These are phyloP conservation scores for Thinopyrum elongatum DNA, from an alignment of 176 grass and related monocot genomes.

Conservation along the genomic window DNA sequence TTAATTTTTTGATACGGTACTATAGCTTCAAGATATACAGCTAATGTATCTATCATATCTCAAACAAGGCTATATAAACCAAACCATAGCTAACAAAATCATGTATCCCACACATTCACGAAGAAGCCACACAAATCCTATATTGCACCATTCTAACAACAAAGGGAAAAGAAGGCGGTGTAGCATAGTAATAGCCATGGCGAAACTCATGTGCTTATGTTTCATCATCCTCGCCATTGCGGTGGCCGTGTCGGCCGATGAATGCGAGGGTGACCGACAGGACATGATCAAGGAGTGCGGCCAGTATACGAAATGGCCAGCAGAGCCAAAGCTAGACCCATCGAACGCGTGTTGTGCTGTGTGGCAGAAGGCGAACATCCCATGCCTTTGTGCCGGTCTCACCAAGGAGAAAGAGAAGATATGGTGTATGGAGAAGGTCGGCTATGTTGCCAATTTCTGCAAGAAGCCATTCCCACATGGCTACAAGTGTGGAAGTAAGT, in stretches of 20 bases:
- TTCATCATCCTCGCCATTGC: neutral
- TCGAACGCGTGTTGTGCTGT: neutral
- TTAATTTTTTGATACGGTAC: neutral
- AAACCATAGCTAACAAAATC: neutral
- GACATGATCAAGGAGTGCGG: neutral
- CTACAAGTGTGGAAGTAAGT: neutral
- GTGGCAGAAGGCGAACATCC: neutral
- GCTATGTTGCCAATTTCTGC: neutral
- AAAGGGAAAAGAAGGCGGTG: too few species aligned
- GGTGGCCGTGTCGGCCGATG: neutral
- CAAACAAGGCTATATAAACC: neutral
- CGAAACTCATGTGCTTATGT: neutral
- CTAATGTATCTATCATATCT: neutral
- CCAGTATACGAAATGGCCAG: neutral
- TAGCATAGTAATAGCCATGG: neutral
- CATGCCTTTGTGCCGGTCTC: neutral
- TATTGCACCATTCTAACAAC: neutral
- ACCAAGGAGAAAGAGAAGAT: neutral
- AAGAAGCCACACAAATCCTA: neutral
- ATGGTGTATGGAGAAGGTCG: neutral
- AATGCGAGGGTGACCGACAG: neutral
- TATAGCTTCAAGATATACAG: neutral
- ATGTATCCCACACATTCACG: neutral
- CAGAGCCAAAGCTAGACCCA: neutral
- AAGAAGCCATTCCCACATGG: neutral